phyloP scores from a whole-genome alignment of 768 basidiomycete genomes.

The Termitomyces eurrhizus region DNA sequence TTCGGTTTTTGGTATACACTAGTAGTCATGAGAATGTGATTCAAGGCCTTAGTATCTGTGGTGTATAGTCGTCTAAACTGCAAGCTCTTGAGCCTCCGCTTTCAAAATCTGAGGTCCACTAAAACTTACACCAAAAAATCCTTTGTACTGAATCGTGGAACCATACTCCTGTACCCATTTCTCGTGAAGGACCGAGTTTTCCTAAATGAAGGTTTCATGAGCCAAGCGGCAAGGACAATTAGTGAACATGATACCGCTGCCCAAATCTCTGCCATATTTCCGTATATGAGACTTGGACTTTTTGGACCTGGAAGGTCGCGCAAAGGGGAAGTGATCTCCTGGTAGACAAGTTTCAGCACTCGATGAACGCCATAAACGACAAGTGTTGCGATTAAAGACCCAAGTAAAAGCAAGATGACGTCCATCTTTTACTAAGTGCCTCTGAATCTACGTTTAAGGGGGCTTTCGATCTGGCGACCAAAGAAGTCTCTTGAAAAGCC shows the following conservation, averaged over 20 bases:
- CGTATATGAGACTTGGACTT: constrained; percentile 40
- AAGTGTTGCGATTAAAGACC: constrained; percentile 19
- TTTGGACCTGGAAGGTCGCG: constrained; percentile 50
- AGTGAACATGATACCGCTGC: constrained; percentile 30
- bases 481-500: not conserved
- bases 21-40: constrained; percentile 58
- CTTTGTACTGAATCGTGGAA: constrained; percentile 14
- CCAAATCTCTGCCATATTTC: constrained; percentile 43
- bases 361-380: constrained; percentile 27
- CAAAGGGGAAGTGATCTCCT: constrained; percentile 38
- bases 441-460: not conserved
- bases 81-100: constrained; percentile 43
- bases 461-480: not conserved
- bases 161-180: constrained; percentile 18
- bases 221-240: not conserved
- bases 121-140: constrained; percentile 38
- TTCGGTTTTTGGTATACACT: constrained; percentile 56
- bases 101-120: constrained; percentile 32
- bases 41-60: constrained; percentile 42
- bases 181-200: constrained; percentile 27
- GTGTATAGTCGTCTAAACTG: constrained; percentile 12
- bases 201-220: constrained; percentile 18
- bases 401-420: constrained; percentile 13
- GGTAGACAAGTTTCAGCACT: constrained; percentile 30
- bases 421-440: not conserved